phyloP scores from a whole-genome alignment of 192 early-diverging fungal genomes.

The Haplosporangium gracile region DNA sequence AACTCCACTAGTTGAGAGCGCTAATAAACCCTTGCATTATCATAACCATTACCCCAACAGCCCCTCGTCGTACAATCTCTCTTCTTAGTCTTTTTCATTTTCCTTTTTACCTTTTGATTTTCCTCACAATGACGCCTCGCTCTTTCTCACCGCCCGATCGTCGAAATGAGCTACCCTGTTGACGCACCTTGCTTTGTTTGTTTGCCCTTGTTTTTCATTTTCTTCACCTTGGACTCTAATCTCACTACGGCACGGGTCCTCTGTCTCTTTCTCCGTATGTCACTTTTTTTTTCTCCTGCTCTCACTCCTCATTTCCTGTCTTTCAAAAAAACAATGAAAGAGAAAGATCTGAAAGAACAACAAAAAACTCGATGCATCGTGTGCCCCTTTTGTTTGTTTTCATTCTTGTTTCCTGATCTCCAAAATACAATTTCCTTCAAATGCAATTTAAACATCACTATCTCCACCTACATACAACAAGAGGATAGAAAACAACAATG shows the following conservation, averaged over 20 bases:
- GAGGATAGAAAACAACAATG: neutral
- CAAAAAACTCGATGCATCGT: neutral
- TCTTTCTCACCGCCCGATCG: neutral
- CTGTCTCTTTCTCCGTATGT: neutral
- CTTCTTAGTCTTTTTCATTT: neutral
- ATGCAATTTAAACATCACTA: neutral
- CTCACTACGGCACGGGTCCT: neutral
- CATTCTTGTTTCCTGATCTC: neutral
- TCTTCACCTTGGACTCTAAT: no score
- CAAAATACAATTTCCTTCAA: neutral
- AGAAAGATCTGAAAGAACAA: slow-evolving; percentile 8
- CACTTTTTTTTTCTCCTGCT: neutral
- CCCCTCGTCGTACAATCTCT: slow-evolving; percentile 4
- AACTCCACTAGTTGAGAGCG: neutral
- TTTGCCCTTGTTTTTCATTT: no score
- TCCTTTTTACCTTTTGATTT: neutral
- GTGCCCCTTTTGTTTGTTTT: neutral
- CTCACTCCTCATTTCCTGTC: neutral
- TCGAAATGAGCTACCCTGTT: no score
- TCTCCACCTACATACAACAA: neutral
- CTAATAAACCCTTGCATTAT: slow-evolving; percentile 12
- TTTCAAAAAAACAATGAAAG: neutral
- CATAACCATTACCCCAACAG: slow-evolving; percentile 1
- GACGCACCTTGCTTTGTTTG: no score
- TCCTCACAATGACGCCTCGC: neutral